Percentiles rank a stretch among this genome's conserved stretches.
These are phyloP conservation scores for Monosporascus cannonballus DNA, from an alignment of 2,329 filamentous ascomycete species.

Conservation along the genomic window DNA sequence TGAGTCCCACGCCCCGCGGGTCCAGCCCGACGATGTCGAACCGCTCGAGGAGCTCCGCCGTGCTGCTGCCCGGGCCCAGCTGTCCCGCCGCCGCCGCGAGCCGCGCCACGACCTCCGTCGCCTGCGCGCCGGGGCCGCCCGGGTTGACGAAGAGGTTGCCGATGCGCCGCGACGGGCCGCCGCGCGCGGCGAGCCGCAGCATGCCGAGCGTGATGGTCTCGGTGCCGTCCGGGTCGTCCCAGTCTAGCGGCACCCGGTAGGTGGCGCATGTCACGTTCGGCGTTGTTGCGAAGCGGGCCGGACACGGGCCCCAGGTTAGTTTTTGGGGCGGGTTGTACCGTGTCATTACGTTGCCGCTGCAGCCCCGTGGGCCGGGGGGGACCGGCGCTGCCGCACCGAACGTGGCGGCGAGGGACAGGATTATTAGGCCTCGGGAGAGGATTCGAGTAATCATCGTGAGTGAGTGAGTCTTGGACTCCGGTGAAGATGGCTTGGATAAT, in stretches of 20 bases:
- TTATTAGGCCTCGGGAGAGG: no score
- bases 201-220: slow-evolving; percentile 22
- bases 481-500: no score
- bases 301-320: slow-evolving; percentile 12
- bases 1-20: slow-evolving; percentile 36
- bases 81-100: slow-evolving; percentile 7
- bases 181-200: slow-evolving; percentile 16
- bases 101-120: slow-evolving; percentile 14
- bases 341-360: no score
- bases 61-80: slow-evolving; percentile 12
- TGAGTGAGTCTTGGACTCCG: no score
- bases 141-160: slow-evolving; percentile 37
- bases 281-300: slow-evolving; percentile 3
- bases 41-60: slow-evolving; percentile 15
- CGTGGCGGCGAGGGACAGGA: no score
- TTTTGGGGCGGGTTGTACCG: neutral
- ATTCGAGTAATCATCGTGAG: no score
- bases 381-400: no score
- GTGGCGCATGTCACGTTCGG: slow-evolving; percentile 18
- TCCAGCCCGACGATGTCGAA: slow-evolving; percentile 39
- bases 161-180: slow-evolving; percentile 18
- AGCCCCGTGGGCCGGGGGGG: no score
- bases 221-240: slow-evolving; percentile 11
- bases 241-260: slow-evolving; percentile 21
- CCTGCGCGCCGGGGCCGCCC: slow-evolving; percentile 32